A percentile compares a stretch with the other conserved stretches of the same genome.
Conservation (phyloP, 768 basidiomycete genomes). For the Royoungia palumana region DNA sequence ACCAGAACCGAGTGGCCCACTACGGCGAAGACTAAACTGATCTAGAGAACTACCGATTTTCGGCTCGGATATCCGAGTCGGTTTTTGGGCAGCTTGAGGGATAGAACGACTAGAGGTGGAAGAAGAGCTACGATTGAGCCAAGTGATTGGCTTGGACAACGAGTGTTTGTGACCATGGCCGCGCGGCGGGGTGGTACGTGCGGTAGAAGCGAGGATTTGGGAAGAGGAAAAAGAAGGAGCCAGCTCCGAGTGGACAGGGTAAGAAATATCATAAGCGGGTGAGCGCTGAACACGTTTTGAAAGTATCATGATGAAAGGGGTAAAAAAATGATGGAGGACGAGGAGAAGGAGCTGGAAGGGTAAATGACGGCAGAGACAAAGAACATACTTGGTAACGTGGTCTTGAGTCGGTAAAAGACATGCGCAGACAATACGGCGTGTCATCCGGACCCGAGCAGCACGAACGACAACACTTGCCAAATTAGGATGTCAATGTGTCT, state of each 20-base stretch:
- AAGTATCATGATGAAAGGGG: constrained; percentile 15
- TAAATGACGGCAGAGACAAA: constrained; percentile 15
- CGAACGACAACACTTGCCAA: constrained; percentile 28
- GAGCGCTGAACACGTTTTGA: constrained; percentile 22
- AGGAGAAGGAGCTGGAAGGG: background rate
- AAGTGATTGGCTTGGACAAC: constrained; percentile 40
- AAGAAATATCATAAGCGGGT: constrained; percentile 7
- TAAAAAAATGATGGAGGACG: too few species aligned
- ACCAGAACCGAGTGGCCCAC: constrained; percentile 60
- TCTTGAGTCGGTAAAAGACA: background rate
- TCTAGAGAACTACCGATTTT: constrained; percentile 35
- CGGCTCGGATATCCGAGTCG: constrained; percentile 45
- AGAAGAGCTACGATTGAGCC: constrained; percentile 40
- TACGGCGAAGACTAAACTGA: constrained; percentile 32
- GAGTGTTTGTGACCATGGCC: constrained; percentile 35
- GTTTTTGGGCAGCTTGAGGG: constrained; percentile 35
- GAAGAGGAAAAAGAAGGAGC: constrained; percentile 21
- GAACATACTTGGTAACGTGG: constrained; percentile 7
- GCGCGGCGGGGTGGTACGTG: constrained; percentile 28
- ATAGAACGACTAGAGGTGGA: constrained; percentile 23
- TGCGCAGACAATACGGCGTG: constrained; percentile 16
- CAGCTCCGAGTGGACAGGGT: constrained; percentile 23
- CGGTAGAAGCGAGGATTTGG: constrained; percentile 26
- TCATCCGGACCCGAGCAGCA: background rate
- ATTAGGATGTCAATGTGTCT: constrained; percentile 21